Evolutionary conservation across 148 eudicot species (phyloP), one percentile per base, ranked within the genome.

Genomic region (Polygonum maritimum): DNA sequence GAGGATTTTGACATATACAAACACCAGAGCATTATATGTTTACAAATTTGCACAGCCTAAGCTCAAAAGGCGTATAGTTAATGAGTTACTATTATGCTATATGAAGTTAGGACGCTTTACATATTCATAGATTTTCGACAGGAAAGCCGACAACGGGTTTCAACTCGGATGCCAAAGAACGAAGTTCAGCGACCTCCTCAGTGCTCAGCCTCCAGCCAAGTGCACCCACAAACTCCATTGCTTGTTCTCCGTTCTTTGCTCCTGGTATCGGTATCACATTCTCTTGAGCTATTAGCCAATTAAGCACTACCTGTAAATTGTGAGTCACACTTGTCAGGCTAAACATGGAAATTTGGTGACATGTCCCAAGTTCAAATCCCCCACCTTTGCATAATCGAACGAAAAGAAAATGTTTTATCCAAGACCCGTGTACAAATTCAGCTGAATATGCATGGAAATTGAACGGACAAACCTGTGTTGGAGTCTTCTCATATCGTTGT

Each of bases 261-360:
- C 99, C 99, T 1, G 99, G 99, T 65, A 95, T 95, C 0, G 99
- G 99, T 35, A 95, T 83, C 18, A 95, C 99, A 79, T 92, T 92
- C 52, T 83, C 94, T 77, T 95, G 99, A 40, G 94, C 90, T 75
- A 95, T 86, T 65, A 95, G 79, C 99, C 97, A 95, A 58, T 92
- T 95, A 9, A 95, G 90, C 77, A 85, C 89, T 19, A 95, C 98
- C 97, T 94, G 89, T 51, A 44, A 26, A 18, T 38, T 63, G 11
- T 36, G n/a, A n/a, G n/a, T n/a, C n/a, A n/a, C n/a, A n/a, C n/a
- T n/a, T n/a, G n/a, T n/a, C n/a, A n/a, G n/a, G n/a, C n/a, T n/a
- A n/a, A n/a, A n/a, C n/a, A n/a, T n/a, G n/a, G n/a, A n/a, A n/a
- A n/a, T n/a, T n/a, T n/a, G n/a, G n/a, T n/a, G 48, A 54, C 22